Evolutionary conservation across 495 filamentous ascomycete species (phyloP), one percentile per base, ranked within the genome.

Genomic region (Viridothelium virens): DNA sequence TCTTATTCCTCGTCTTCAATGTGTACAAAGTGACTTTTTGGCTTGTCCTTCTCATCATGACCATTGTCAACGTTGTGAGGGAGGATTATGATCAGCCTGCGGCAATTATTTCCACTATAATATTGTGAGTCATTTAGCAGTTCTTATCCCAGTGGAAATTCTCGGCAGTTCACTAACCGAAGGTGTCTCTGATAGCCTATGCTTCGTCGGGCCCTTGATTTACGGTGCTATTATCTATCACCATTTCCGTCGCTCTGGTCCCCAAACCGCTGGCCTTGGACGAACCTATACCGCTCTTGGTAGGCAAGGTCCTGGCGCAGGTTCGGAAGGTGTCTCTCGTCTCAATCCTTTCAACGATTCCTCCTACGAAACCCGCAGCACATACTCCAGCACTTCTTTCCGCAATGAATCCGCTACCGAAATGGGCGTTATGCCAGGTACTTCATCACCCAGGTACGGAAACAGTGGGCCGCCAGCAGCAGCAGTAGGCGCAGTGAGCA

Each of bases 391-490:
- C 31, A 34, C 53, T 3, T 18, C 4, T 36, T 59, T 31, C 11
- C 53, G 18, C 5, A 59, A 59, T 59, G 53, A 18, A 7, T 59
- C 53, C 25, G 53, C 53, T 18, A 59, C 53, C 18, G 53, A 59
- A 36, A 59, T 59, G 53, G 53, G 53, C 3, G 18, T 34, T n/a
- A 59, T 59, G 18, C 53, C 53, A 59, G 53, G 10, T 36, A 33
- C 11, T 36, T 7, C 53, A 59, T 3, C 53, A 36, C 11, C 0
- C 53, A 36, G 53, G 31, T 36, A 59, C 36, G 31, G 53, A 10
- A 31, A 59, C 9, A 36, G 53, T 14, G 53, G 18, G 5, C 53
- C 31, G 36, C 53, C 53, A 9, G 18, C 53, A 36, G 31, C 31
- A 7, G 18, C 53, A 36, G 5, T 53, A 14, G 48, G 48, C 10